These are phyloP conservation scores for Coffea canephora DNA, from an alignment of 257 asterid species.

Conservation along the genomic window DNA sequence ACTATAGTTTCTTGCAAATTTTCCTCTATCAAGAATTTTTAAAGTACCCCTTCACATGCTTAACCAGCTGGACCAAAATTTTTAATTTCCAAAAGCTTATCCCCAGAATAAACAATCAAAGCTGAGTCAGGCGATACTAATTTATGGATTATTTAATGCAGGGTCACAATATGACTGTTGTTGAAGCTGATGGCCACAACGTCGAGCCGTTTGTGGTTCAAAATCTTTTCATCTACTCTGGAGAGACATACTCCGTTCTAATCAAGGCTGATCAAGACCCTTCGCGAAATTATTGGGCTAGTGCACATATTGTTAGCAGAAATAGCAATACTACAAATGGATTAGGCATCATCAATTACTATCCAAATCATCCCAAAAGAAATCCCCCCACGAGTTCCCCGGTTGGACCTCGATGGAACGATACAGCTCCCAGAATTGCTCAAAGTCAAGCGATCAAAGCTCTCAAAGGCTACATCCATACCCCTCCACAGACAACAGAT, in stretches of 20 bases:
- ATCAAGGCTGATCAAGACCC: conserved; percentile 69
- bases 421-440: conserved; percentile 35
- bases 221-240: conserved; percentile 72
- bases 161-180: conserved; percentile 75
- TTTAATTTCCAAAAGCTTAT: neutral
- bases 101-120: neutral
- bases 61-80: neutral
- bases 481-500: conserved; percentile 63
- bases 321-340: conserved; percentile 54
- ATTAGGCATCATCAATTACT: conserved; percentile 64
- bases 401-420: conserved; percentile 64
- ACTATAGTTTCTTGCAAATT: no score
- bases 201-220: conserved; percentile 80
- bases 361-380: conserved; percentile 59
- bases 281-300: conserved; percentile 72
- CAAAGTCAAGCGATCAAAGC: conserved; percentile 59
- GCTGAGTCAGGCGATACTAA: neutral
- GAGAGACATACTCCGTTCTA: conserved; percentile 82
- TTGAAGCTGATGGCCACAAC: conserved; percentile 86
- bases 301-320: conserved; percentile 57
- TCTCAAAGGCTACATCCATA: conserved; percentile 40
- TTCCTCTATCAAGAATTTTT: no score
- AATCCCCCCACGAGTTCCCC: conserved; percentile 57
- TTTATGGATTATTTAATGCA: neutral
- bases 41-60: conserved; percentile 1